Evolutionary conservation across 371 early-diverging fungal genomes (phyloP).

Genomic region (Vairimorpha apis): DNA sequence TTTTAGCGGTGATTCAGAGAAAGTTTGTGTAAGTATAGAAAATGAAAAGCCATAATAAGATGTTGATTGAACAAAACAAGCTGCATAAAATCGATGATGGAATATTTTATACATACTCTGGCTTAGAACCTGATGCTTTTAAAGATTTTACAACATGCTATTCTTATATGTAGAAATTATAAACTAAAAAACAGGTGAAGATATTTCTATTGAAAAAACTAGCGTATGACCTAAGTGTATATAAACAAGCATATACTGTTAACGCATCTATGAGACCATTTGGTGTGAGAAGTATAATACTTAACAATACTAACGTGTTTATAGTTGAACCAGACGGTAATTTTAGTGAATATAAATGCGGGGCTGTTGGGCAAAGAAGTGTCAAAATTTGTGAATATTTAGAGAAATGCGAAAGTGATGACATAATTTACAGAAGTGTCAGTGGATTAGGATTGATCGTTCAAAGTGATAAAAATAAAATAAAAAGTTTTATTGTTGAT

Average conservation of each 20-base stretch:
- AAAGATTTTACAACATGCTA: constrained; percentile 49
- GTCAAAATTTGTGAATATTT: constrained; percentile 31
- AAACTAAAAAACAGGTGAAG: constrained; percentile 65
- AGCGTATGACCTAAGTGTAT: constrained; percentile 64
- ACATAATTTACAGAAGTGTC: constrained; percentile 18
- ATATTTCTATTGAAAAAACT: constrained; percentile 88
- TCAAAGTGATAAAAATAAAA: constrained; percentile 49
- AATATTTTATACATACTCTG: constrained; percentile 80
- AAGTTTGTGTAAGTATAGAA: constrained; percentile 67
- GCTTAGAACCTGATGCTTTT: constrained; percentile 62
- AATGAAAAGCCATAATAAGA: constrained; percentile 84
- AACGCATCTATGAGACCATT: constrained; percentile 95
- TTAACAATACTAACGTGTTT: constrained; percentile 80
- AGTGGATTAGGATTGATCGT: constrained; percentile 42
- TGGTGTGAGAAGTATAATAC: constrained; percentile 88
- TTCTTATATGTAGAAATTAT: constrained; percentile 49
- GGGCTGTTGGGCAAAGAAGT: constrained; percentile 59
- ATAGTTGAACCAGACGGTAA: constrained; percentile 98
- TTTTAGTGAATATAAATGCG: constrained; percentile 86
- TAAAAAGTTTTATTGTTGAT: constrained; percentile 32
- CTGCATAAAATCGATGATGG: constrained; percentile 91
- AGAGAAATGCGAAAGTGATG: constrained; percentile 21
- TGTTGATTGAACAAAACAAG: constrained; percentile 88
- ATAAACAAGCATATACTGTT: constrained; percentile 86
- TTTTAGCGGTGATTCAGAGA: constrained; percentile 41